Conservation (phyloP, 306 rosid species). For the Cercis canadensis region DNA sequence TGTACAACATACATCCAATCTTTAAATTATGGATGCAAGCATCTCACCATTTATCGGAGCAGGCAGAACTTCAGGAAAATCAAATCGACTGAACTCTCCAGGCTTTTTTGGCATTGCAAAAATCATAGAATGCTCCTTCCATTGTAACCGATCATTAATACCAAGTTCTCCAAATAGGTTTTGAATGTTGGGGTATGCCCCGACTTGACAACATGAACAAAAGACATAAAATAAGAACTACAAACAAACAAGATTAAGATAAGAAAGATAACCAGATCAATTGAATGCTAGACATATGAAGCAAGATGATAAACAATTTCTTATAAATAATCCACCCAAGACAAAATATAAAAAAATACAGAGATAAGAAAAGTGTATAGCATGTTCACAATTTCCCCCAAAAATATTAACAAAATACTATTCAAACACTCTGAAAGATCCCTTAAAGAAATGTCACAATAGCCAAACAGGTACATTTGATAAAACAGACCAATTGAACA, state of each 20-base stretch:
- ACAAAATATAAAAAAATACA: conserved; percentile 14
- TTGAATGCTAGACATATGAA: conserved; percentile 15
- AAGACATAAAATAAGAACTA: conserved; percentile 18
- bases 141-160: conserved; percentile 90
- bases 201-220: conserved; percentile 60
- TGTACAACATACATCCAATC: conserved; percentile 3
- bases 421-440: neutral
- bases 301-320: neutral
- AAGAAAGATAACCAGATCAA: conserved; percentile 21
- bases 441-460: neutral
- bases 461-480: neutral
- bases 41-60: conserved; percentile 88
- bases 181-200: conserved; percentile 97
- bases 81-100: conserved; percentile 96
- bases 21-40: conserved; percentile 16
- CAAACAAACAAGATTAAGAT: conserved; percentile 23
- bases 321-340: conserved; percentile 16
- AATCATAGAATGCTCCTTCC: conserved; percentile 99
- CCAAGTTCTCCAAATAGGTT: conserved; percentile 96
- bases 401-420: neutral
- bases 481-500: neutral
- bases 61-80: conserved; percentile 83
- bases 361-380: conserved; percentile 25
- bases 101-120: conserved; percentile 98
- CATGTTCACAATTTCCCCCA: neutral